Conservation (phyloP, 2,329 filamentous ascomycete genomes). For the Fusarium pseudocircinatum region DNA sequence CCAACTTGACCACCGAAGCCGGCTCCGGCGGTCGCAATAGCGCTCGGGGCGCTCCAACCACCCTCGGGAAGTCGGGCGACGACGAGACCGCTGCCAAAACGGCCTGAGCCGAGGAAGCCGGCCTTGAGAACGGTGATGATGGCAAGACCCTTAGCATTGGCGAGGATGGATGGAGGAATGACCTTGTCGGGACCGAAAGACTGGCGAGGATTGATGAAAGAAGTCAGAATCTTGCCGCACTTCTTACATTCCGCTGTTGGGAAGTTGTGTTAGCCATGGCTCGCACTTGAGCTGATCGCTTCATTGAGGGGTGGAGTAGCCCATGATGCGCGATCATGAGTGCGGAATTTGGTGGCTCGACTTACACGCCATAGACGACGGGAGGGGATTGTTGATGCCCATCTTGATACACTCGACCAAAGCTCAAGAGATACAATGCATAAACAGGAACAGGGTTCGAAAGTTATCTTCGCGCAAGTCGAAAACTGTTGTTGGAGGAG, state of each 20-base stretch:
- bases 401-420: conserved; percentile 49
- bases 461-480: neutral
- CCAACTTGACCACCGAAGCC: conserved; percentile 89
- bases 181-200: conserved; percentile 96
- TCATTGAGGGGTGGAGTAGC: conserved; percentile 26
- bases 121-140: conserved; percentile 89
- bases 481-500: conserved; percentile 21
- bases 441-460: neutral
- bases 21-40: conserved; percentile 82
- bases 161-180: conserved; percentile 89
- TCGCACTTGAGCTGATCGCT: conserved; percentile 4
- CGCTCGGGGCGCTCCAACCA: conserved; percentile 82
- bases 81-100: conserved; percentile 84
- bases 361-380: conserved; percentile 75
- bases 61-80: conserved; percentile 82
- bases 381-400: conserved; percentile 74
- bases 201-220: conserved; percentile 93
- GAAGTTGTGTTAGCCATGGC: conserved; percentile 21
- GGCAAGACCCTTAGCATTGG: conserved; percentile 90
- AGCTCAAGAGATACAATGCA: neutral
- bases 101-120: conserved; percentile 83
- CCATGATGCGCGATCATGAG: conserved; percentile 34
- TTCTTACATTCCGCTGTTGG: conserved; percentile 92
- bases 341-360: conserved; percentile 37
- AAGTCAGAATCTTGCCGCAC: conserved; percentile 92